Base-by-base conservation (phyloP, 2,329 filamentous ascomycete genomes). In the Aspergillus nomiae region DNA sequence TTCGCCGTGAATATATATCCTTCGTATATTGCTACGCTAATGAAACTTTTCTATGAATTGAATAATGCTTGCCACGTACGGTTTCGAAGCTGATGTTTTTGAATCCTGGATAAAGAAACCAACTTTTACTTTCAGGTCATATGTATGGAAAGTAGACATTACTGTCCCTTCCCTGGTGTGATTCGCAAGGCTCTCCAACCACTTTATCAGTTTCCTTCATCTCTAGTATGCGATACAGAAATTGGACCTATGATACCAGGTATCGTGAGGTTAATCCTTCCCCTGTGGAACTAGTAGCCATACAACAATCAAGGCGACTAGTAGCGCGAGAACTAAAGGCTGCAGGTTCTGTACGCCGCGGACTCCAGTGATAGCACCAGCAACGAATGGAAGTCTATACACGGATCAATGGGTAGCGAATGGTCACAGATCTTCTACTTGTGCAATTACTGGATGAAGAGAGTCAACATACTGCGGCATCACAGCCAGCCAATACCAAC, bases 401-500 rank as follows among this genome's bases (percentile, higher is more conserved):
- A 43, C 38, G 28, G 19, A 55, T 50, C 41, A 6, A 3, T 34
- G 24, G 12, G 28, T 34, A 16, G 9, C 16, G 24, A 38, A 38
- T 53, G 43, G 54, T 45, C 21, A 19, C 21, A 30, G 38, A 36
- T 21, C 5, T 45, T 21, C n/a, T 41, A 16, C 38, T 41, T 16
- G 16, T n/a, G 14, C 9, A 24, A 45, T n/a, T n/a, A 24, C 8
- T 45, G 19, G 19, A 11, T 24, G 10, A 45, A 24, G n/a, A 10
- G 9, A 21, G n/a, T 24, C 4, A 45, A 54, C 50, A 62, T 19
- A 89, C 71, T 30, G 90, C 89, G 1, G 86, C 90, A 1, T 90
- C 91, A 3, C 83, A 85, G 0, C 90, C 88, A 2, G 90, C 90
- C 72, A 92, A 86, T 0, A 90, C 90, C 0, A 89, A 86, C 0